A percentile compares a stretch with the other conserved stretches of the same genome.
Conservation (phyloP, 1,139 yeast genomes). For the Yamadazyma oceani region DNA sequence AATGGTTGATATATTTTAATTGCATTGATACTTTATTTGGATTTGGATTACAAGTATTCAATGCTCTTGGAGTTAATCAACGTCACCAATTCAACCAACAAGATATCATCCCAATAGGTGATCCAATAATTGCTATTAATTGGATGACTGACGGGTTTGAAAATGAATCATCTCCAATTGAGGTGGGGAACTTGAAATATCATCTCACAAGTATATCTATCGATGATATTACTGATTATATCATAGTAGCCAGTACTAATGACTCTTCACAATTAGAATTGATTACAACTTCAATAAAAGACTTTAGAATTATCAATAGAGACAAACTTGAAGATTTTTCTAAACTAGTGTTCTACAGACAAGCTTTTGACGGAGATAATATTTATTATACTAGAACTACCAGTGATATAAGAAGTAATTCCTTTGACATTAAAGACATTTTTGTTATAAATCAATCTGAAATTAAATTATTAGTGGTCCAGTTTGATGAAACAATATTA, state of each 20-base stretch:
- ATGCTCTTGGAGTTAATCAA: constrained; percentile 23
- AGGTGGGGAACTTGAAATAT: constrained; percentile 12
- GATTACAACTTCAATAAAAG: constrained; percentile 19
- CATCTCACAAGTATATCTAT: constrained; percentile 8
- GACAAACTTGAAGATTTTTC: constrained; percentile 6
- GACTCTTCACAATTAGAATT: constrained; percentile 15
- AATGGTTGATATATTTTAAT: constrained; percentile 35
- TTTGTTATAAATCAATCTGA: not conserved
- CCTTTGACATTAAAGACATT: constrained; percentile 2
- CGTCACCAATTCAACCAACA: constrained; percentile 10
- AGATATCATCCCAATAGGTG: constrained; percentile 16
- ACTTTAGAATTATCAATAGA: constrained; percentile 18
- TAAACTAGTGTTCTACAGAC: constrained; percentile 11
- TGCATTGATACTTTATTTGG: constrained; percentile 28
- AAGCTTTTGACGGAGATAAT: constrained; percentile 10
- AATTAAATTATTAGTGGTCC: constrained; percentile 10
- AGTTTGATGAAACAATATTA: constrained; percentile 12
- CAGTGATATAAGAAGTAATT: constrained; percentile 1
- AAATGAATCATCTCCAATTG: constrained; percentile 10
- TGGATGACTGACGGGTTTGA: constrained; percentile 19
- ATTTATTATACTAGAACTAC: constrained; percentile 8
- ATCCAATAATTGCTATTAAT: constrained; percentile 22
- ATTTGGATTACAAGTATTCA: constrained; percentile 28
- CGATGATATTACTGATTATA: constrained; percentile 15
- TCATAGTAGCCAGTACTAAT: constrained; percentile 15